Conservation (phyloP, 352 stramenopile genomes). For the Blastocystis sp. region DNA sequence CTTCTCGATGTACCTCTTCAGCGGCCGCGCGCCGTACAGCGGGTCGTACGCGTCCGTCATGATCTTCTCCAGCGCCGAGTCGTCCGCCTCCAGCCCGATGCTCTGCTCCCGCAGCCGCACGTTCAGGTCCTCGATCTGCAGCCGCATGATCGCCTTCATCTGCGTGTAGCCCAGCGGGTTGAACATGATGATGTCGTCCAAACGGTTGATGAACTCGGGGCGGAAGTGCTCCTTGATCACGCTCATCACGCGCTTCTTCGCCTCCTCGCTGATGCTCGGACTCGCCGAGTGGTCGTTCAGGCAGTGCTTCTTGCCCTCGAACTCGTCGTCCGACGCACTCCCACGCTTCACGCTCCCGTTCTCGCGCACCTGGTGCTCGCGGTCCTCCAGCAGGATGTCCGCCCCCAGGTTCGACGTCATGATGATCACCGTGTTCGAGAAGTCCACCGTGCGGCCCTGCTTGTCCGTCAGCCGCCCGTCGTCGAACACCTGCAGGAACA, state of each 20-base stretch:
- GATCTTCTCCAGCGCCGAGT: conserved; percentile 83
- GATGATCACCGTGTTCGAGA: conserved; percentile 93
- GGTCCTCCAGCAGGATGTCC: conserved; percentile 74
- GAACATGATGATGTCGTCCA: conserved; percentile 93
- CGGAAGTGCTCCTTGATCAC: conserved; percentile 83
- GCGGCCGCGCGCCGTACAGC: conserved; percentile 87
- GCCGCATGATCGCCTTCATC: conserved; percentile 85
- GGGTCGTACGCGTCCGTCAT: conserved; percentile 86
- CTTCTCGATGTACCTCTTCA: conserved; percentile 91
- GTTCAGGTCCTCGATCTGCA: conserved; percentile 81
- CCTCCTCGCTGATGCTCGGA: conserved; percentile 32
- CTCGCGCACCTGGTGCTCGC: background rate
- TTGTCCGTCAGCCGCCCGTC: conserved; percentile 94
- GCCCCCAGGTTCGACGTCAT: conserved; percentile 87
- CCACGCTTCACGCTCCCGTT: conserved; percentile 51
- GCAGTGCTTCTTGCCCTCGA: background rate
- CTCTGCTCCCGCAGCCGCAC: conserved; percentile 80
- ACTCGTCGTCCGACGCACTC: background rate
- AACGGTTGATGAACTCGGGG: conserved; percentile 91
- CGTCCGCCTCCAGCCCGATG: conserved; percentile 77
- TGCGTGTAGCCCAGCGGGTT: conserved; percentile 84
- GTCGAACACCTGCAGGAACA: conserved; percentile 92
- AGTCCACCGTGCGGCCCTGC: conserved; percentile 90
- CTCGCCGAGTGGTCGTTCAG: background rate
- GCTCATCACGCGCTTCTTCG: conserved; percentile 81